phyloP scores from a whole-genome alignment of 768 basidiomycete genomes.

The Scleroderma bovista region DNA sequence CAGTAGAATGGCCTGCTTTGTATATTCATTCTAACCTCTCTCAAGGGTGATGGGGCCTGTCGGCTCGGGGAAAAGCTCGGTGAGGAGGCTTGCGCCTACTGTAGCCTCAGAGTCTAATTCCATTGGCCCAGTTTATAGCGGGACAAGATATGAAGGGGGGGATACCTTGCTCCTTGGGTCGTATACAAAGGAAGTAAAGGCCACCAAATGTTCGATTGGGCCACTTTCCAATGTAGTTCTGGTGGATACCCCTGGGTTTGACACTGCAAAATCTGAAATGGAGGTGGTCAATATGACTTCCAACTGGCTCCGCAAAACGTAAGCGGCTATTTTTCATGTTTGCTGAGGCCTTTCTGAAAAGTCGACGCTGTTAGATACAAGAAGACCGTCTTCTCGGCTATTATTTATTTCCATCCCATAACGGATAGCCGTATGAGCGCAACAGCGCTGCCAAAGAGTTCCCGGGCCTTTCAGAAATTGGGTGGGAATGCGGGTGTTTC shows the following conservation, averaged over 20 bases:
- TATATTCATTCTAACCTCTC: conserved; percentile 3
- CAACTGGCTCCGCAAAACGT: conserved; percentile 10
- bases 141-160: not conserved
- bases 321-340: not conserved
- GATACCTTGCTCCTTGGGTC: conserved; percentile 8
- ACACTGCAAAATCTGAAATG: conserved; percentile 12
- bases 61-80: conserved; percentile 12
- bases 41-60: conserved; percentile 11
- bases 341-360: too few relatives aligned
- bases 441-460: conserved; percentile 26
- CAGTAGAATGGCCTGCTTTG: not conserved
- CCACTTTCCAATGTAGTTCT: conserved; percentile 7
- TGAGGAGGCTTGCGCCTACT: not conserved
- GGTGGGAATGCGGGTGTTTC: conserved; percentile 26
- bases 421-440: conserved; percentile 34
- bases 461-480: conserved; percentile 26
- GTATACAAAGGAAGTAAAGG: conserved; percentile 2
- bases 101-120: not conserved
- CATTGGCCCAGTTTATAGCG: conserved; percentile 11
- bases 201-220: conserved; percentile 3
- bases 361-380: conserved; percentile 10
- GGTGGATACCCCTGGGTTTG: conserved; percentile 22
- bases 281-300: conserved; percentile 11
- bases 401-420: conserved; percentile 39
- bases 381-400: conserved; percentile 21